Evolutionary conservation across 2,329 filamentous ascomycete species (phyloP), one percentile per base, ranked within the genome.

Genomic region (Hypoxylon rubiginosum): DNA sequence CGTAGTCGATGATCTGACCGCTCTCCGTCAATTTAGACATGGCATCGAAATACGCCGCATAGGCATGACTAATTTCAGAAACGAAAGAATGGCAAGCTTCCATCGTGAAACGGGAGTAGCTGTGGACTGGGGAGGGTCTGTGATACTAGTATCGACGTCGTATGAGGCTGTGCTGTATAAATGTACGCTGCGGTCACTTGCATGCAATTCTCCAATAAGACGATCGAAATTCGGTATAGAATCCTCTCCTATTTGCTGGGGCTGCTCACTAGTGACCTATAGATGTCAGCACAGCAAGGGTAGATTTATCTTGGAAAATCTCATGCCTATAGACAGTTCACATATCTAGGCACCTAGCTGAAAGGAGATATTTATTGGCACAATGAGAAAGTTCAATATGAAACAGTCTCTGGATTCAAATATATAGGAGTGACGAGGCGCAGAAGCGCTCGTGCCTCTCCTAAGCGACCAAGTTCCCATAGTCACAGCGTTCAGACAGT

Each of bases 111-210:
- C 2, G 21, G 39, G 39, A 43, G 6, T 26, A 24, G 45, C 5
- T 24, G 10, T 43, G 24, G 49, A 39, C 17, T 50, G 15, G 4
- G 4, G n/a, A 28, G 39, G 36, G 13, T 34, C 5, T 17, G 39
- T 21, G 10, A 4, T n/a, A n/a, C n/a, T 30, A 34, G n/a, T 48
- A n/a, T 17, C 4, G 17, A 43, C 17, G 15, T 11, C 15, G 34
- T 43, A n/a, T 61, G 51, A 55, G 58, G 58, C 51, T 61, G 50
- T 56, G 45, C 58, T 49, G 5, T 34, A 55, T 49, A 32, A 39
- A 30, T 30, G 21, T 43, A 41, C 39, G 50, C 58, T 55, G 50
- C 50, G 39, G 52, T 55, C 39, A 34, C 52, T 15, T 34, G 39
- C 39, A 26, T 24, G 21, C 49, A n/a, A 39, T 15, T 17, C 30